Percentiles rank a stretch among this genome's conserved stretches.
Evolutionary conservation across 2,329 filamentous ascomycete genomes (phyloP).

Genomic region (Fonsecaea erecta): DNA sequence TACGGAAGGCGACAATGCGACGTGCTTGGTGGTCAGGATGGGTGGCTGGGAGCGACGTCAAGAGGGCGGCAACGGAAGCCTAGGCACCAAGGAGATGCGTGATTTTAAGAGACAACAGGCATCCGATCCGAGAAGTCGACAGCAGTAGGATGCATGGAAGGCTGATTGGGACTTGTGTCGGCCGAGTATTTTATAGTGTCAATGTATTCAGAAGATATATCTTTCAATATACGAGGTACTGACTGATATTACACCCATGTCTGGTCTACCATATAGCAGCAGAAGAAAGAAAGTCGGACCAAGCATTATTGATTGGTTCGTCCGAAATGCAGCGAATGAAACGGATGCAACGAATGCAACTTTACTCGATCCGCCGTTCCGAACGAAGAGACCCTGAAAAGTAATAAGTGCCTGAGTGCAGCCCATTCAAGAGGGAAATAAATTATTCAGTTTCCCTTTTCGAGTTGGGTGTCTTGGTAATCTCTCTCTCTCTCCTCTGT

Average conservation of each 20-base stretch:
- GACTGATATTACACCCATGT: not conserved
- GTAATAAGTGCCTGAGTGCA: not conserved
- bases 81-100: constrained; percentile 90
- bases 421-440: constrained; percentile 5
- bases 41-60: constrained; percentile 67
- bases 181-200: not conserved
- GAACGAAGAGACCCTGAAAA: not conserved
- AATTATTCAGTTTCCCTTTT: not conserved
- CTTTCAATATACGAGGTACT: too few relatives aligned
- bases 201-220: not conserved
- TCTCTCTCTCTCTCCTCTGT: not conserved
- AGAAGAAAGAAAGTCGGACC: not conserved
- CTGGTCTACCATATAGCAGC: not conserved
- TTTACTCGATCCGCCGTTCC: constrained; percentile 15
- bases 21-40: constrained; percentile 65
- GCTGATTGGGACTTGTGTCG: not conserved
- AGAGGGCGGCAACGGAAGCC: constrained; percentile 84
- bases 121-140: constrained; percentile 74
- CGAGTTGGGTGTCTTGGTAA: not conserved
- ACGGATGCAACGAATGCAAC: too few relatives aligned
- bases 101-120: constrained; percentile 83
- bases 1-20: constrained; percentile 66
- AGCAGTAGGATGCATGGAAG: constrained; percentile 42
- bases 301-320: constrained; percentile 10
- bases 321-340: too few relatives aligned